These are phyloP conservation scores for Colletotrichum spinosum DNA, from an alignment of 2,329 filamentous ascomycete species.

Conservation along the genomic window DNA sequence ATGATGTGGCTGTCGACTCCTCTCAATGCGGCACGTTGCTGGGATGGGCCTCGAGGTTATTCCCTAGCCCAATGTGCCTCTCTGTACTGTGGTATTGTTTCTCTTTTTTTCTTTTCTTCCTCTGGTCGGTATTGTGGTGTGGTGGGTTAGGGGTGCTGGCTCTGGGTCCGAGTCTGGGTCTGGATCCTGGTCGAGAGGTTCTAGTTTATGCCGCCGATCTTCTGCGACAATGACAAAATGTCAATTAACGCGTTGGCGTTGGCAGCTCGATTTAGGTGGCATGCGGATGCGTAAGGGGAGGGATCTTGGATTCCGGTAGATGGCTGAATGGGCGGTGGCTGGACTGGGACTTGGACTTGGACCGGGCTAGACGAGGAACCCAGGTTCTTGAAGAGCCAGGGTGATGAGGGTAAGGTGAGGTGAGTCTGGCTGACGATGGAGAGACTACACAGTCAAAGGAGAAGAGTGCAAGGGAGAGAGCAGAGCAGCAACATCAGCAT, in stretches of 20 bases:
- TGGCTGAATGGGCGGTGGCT: conserved; percentile 26
- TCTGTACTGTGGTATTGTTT: too few relatives aligned
- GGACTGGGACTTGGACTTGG: conserved; percentile 16
- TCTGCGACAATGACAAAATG: conserved; percentile 22
- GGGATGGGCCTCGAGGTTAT: conserved; percentile 20
- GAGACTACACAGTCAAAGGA: neutral
- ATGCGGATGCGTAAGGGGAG: neutral
- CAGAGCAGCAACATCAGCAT: conserved; percentile 6
- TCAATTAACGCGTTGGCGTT: conserved; percentile 26
- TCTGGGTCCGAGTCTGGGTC: neutral
- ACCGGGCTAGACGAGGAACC: conserved; percentile 12
- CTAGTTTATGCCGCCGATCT: conserved; percentile 19
- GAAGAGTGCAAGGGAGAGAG: conserved; percentile 7
- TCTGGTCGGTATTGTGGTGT: neutral
- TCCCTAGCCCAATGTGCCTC: conserved; percentile 17
- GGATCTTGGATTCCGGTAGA: conserved; percentile 18
- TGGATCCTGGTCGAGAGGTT: neutral
- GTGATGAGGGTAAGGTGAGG: neutral
- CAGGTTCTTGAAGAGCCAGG: neutral
- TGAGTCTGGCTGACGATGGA: neutral
- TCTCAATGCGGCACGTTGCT: conserved; percentile 16
- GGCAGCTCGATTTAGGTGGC: conserved; percentile 18
- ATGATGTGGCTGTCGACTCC: conserved; percentile 26
- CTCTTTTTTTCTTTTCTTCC: too few relatives aligned
- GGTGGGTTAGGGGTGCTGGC: conserved; percentile 26